phyloP scores from a whole-genome alignment of 208 protist genomes.

The Acanthamoeba triangularis region DNA sequence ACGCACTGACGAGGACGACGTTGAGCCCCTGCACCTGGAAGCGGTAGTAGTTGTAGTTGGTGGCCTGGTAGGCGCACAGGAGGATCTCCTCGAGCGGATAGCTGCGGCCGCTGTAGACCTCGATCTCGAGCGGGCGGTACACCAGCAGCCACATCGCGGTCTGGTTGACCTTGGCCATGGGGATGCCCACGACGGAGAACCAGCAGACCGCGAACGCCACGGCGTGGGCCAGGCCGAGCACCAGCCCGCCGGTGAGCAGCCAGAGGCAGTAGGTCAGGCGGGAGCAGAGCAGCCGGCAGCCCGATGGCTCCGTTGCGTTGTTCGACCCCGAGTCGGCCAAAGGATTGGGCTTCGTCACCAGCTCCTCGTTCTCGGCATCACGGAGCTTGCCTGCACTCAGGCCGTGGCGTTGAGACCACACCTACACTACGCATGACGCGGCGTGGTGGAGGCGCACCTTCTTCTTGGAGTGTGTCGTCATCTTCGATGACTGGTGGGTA shows the following conservation, averaged over 20 bases:
- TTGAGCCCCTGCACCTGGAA: slow-evolving; percentile 86
- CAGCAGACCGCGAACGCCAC: slow-evolving; percentile 78
- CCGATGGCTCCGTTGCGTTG: neutral
- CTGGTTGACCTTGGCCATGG: slow-evolving; percentile 84
- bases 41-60: slow-evolving; percentile 87
- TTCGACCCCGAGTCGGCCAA: too few species aligned
- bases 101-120: neutral
- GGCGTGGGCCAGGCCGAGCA: slow-evolving; percentile 56
- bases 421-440: too few species aligned
- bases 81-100: slow-evolving; percentile 14
- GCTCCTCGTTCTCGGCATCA: too few species aligned
- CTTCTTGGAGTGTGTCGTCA: slow-evolving; percentile 31
- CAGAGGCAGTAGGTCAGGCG: neutral
- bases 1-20: slow-evolving; percentile 84
- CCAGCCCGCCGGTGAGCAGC: neutral
- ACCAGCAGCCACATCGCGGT: neutral
- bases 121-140: neutral
- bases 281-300: neutral
- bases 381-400: too few species aligned
- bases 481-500: neutral
- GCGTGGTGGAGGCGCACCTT: neutral
- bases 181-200: slow-evolving; percentile 86
- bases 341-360: too few species aligned
- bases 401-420: too few species aligned
- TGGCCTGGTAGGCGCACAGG: slow-evolving; percentile 31